Conservation (phyloP, 73 alveolate genomes). For the Paramecium bursaria region DNA sequence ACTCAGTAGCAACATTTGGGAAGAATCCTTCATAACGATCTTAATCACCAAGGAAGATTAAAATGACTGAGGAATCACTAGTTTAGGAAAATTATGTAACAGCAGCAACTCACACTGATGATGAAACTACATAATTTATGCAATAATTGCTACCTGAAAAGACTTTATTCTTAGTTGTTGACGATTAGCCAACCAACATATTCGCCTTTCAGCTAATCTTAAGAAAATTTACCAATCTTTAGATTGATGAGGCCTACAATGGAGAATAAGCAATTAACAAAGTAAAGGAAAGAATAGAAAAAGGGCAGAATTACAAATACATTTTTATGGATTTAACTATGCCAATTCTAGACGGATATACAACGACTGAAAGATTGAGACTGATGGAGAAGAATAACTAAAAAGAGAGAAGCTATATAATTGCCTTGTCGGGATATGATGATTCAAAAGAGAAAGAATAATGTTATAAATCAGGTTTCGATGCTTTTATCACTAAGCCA, state of each 20-base stretch:
- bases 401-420: too few relatives aligned
- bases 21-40: too few relatives aligned
- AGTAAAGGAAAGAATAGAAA: background rate
- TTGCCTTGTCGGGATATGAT: slow-evolving; percentile 54
- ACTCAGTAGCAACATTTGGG: too few relatives aligned
- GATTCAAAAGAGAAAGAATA: slow-evolving; percentile 12
- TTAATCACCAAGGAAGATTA: too few relatives aligned
- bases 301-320: background rate
- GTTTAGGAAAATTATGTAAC: too few relatives aligned
- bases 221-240: slow-evolving; percentile 1
- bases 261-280: slow-evolving; percentile 32
- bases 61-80: too few relatives aligned
- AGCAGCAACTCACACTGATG: too few relatives aligned
- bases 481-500: slow-evolving; percentile 52
- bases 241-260: slow-evolving; percentile 12
- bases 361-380: slow-evolving; percentile 12
- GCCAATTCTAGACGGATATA: background rate
- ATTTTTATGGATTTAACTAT: slow-evolving; percentile 25
- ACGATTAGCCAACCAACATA: slow-evolving; percentile 27
- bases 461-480: slow-evolving; percentile 37
- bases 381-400: too few relatives aligned
- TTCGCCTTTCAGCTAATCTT: slow-evolving; percentile 22
- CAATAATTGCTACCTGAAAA: slow-evolving; percentile 1
- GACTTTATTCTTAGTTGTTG: slow-evolving; percentile 8
- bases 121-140: too few relatives aligned